Conservation (phyloP, 805 yeast genomes). For the Lipomyces lipofer region DNA sequence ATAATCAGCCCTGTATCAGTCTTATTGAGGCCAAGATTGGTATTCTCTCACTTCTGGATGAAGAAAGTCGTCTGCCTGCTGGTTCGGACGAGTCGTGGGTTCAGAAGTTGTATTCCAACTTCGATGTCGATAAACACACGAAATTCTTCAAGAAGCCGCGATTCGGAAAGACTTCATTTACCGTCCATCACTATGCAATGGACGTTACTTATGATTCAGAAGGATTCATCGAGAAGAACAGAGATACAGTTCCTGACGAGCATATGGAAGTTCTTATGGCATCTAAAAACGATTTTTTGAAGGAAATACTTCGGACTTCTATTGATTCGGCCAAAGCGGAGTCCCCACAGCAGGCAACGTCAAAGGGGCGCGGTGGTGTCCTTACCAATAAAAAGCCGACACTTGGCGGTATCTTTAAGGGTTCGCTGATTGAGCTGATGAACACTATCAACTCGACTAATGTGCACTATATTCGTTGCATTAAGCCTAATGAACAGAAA, state of each 20-base stretch:
- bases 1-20: constrained; percentile 94
- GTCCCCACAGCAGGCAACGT: constrained; percentile 38
- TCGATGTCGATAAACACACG: constrained; percentile 52
- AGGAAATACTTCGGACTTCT: constrained; percentile 59
- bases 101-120: constrained; percentile 81
- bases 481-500: constrained; percentile 92
- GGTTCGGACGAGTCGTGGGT: constrained; percentile 93
- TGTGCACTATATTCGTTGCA: constrained; percentile 95
- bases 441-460: constrained; percentile 88
- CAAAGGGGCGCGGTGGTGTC: constrained; percentile 44
- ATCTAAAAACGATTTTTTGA: constrained; percentile 65
- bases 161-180: constrained; percentile 86
- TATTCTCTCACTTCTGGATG: constrained; percentile 83
- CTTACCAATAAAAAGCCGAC: constrained; percentile 76
- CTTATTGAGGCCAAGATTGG: constrained; percentile 89
- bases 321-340: constrained; percentile 39
- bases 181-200: constrained; percentile 90
- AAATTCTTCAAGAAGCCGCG: constrained; percentile 88
- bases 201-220: constrained; percentile 90
- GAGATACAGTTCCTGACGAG: constrained; percentile 97
- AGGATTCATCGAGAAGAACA: constrained; percentile 93
- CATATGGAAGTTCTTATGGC: constrained; percentile 80
- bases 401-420: constrained; percentile 89
- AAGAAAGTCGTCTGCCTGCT: constrained; percentile 91
- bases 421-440: constrained; percentile 90